Evolutionary conservation across 2,329 filamentous ascomycete species (phyloP), one percentile per base, ranked within the genome.

Genomic region (Chaetomium strumarium): DNA sequence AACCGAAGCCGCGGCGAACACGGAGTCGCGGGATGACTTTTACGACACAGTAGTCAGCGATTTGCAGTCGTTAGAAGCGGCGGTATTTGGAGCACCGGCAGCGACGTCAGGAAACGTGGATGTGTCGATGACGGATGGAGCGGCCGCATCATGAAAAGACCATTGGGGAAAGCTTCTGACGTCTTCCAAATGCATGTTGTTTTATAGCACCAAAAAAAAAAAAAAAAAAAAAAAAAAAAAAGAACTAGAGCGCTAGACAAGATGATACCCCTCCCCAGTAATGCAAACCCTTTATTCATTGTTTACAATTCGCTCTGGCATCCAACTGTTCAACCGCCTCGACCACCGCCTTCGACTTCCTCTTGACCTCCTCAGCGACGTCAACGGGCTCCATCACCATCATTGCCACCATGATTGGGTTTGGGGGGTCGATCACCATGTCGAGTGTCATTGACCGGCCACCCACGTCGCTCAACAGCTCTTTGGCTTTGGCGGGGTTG

Each of bases 41-140:
- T 77, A 80, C 58, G 77, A 81, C 52, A 73, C 71, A 57, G 66
- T 75, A 30, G 70, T 82, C 20, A 45, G 14, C 13, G 51, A 58
- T 7, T 16, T 57, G 12, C 34, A 52, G 46, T n/a, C 46, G 5
- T 40, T 59, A 7, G 45, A 49, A 30, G 34, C 52, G 17, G 46
- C 44, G 13, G 52, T 58, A 20, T 59, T 57, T 34, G 58, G 51
- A 12, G 9, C 51, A 9, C 54, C 46, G 30, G 29, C 31, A 12
- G 41, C 41, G 14, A 17, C 34, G 17, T 34, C 36, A 34, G 57
- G n/a, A 16, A 50, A 49, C n/a, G 57, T 19, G n/a, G 58, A 62
- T 37, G 50, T 57, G 20, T 36, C 55, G 2, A 58, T 59, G 60
- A 53, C 45, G 14, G 60, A 57, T 33, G 56, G 39, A 8, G 17